Conservation (phyloP, 202 grass and related monocot species). For the Zizania palustris region DNA sequence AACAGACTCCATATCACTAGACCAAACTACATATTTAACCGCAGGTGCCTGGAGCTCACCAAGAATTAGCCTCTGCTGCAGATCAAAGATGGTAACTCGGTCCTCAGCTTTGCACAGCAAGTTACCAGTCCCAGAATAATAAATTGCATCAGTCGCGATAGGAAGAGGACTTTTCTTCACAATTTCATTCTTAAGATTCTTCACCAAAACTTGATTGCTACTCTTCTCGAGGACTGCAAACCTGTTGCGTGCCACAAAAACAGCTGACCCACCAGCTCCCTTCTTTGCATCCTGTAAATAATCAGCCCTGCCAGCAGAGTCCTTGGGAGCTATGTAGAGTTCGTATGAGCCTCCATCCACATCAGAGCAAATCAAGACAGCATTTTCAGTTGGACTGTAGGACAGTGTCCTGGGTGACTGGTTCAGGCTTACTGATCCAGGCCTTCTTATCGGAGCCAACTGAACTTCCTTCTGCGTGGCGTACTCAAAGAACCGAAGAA, state of each 20-base stretch:
- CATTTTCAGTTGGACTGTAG: slow-evolving; percentile 94
- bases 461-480: slow-evolving; percentile 85
- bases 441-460: slow-evolving; percentile 85
- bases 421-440: slow-evolving; percentile 88
- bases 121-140: slow-evolving; percentile 93
- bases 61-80: slow-evolving; percentile 88
- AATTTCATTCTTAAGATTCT: slow-evolving; percentile 96
- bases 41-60: slow-evolving; percentile 87
- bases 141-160: slow-evolving; percentile 85
- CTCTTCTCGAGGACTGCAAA: slow-evolving; percentile 97
- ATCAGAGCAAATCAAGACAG: slow-evolving; percentile 92
- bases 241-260: slow-evolving; percentile 96
- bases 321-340: slow-evolving; percentile 84
- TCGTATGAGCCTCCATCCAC: slow-evolving; percentile 93
- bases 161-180: slow-evolving; percentile 93
- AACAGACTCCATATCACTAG: slow-evolving; percentile 91
- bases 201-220: slow-evolving; percentile 91
- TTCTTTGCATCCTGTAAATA: slow-evolving; percentile 92
- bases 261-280: slow-evolving; percentile 75
- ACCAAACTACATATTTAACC: slow-evolving; percentile 95
- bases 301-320: slow-evolving; percentile 68
- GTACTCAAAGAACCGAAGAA: slow-evolving; percentile 81
- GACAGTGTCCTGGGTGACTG: slow-evolving; percentile 82
- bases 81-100: slow-evolving; percentile 87
- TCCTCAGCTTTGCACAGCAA: slow-evolving; percentile 95